A percentile compares a stretch with the other conserved stretches of the same genome.
phyloP scores from a whole-genome alignment of 495 filamentous ascomycete species.

The Tirmania nivea region DNA sequence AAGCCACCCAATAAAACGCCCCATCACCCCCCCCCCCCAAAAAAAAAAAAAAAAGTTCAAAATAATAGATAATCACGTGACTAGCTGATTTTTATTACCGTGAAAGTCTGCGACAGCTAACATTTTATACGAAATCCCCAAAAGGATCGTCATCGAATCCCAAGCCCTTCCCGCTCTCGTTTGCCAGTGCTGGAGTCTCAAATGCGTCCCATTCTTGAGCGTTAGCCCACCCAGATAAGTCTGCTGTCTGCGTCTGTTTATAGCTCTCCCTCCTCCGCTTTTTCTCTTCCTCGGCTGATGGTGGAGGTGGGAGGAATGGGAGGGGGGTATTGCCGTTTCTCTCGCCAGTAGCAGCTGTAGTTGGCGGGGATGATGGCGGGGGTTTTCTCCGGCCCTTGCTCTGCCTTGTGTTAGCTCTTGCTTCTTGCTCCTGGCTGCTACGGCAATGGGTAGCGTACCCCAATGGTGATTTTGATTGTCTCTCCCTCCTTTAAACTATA shows the following conservation, averaged over 20 bases:
- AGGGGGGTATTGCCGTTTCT: constrained; percentile 8
- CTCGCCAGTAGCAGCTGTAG: not conserved
- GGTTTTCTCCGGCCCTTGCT: constrained; percentile 18
- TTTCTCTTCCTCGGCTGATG: constrained; percentile 33
- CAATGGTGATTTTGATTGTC: constrained; percentile 61
- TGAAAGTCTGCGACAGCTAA: too few relatives aligned
- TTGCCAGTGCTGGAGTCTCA: not conserved
- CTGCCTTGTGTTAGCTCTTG: constrained; percentile 15
- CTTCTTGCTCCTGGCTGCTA: not conserved
- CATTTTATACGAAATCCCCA: constrained; percentile 33
- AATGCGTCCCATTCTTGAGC: not conserved
- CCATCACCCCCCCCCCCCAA: too few relatives aligned
- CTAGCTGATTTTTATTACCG: too few relatives aligned
- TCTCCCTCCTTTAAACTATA: constrained; percentile 66
- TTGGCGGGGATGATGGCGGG: constrained; percentile 13
- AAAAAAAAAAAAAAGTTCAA: too few relatives aligned
- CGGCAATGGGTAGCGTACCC: constrained; percentile 14
- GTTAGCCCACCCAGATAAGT: not conserved
- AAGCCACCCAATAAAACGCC: too few relatives aligned
- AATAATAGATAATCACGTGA: too few relatives aligned
- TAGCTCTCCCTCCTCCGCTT: constrained; percentile 12
- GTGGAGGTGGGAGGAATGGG: constrained; percentile 37
- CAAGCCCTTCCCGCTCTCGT: constrained; percentile 27
- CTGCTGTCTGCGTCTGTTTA: not conserved
- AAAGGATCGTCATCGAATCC: constrained; percentile 47